Conservation (phyloP, 345 rosid genomes). For the Erysimum cheiranthoides region DNA sequence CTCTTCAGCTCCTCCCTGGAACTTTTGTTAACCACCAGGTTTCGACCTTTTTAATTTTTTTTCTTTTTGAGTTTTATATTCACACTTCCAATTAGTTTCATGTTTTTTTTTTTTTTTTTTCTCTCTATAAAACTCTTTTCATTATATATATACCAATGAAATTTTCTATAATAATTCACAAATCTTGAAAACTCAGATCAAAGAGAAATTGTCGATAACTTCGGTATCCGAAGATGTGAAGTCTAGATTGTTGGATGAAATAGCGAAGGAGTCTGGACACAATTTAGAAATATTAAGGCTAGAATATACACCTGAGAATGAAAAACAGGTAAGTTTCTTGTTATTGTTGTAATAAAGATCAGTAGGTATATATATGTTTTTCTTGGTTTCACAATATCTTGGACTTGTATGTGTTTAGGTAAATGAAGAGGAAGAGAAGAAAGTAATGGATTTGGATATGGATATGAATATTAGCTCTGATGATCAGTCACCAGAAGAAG, state of each 20-base stretch:
- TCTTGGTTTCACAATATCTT: background rate
- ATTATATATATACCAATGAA: background rate
- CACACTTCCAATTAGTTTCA: background rate
- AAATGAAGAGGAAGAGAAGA: constrained; percentile 39
- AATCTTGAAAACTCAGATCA: constrained; percentile 48
- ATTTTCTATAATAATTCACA: background rate
- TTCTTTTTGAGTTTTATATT: background rate
- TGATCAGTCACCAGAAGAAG: constrained; percentile 17
- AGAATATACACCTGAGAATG: constrained; percentile 53
- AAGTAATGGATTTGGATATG: constrained; percentile 8
- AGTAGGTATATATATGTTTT: background rate
- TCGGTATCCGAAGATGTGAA: constrained; percentile 60
- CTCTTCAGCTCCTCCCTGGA: constrained; percentile 66
- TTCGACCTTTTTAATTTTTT: background rate
- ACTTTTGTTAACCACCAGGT: constrained; percentile 82
- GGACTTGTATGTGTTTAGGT: constrained; percentile 29
- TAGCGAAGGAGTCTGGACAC: constrained; percentile 53
- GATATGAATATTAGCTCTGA: background rate
- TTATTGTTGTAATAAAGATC: background rate
- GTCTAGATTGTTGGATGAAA: constrained; percentile 57
- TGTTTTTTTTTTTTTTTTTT: background rate
- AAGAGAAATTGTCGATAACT: constrained; percentile 53
- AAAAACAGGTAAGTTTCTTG: constrained; percentile 16
- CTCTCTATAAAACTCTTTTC: background rate
- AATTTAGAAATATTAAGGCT: constrained; percentile 57